Base-by-base conservation (phyloP, 805 yeast species). In the Ogataea wickerhamii region DNA sequence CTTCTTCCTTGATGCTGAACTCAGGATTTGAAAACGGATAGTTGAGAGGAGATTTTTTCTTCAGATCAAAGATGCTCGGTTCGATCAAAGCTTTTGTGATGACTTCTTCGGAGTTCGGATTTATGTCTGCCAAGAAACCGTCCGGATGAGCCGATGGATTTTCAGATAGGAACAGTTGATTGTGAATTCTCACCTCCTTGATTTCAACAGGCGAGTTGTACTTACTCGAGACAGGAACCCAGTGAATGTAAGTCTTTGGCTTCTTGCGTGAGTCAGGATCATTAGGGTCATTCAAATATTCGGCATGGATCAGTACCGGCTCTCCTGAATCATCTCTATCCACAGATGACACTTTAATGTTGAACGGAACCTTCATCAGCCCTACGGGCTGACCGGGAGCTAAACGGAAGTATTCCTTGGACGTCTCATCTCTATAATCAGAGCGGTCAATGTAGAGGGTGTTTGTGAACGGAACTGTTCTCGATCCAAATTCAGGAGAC, bases 321-420 rank as follows among this genome's bases (percentile, higher is more conserved):
- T 75, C 68, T 16, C 95, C 96, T 12, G 64, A 47, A 0, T 61
- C 50, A 51, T 82, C 81, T 52, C 70, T 78, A 47, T 81, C 87
- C 40, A 80, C 74, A 36, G 80, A 72, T 38, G 76, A 78, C 50
- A 84, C 91, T 30, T 80, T 71, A 45, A 93, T 73, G 43, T 82
- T 87, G 67, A 74, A 76, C 41, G 97, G 96, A 27, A 93, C 96
- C 60, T 81, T 87, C 70, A 93, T 77, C 53, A 93, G 70, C 13
- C 99, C 99, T 48, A 93, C 98, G 0, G 95, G 78, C 68, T 93
- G 96, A 38, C 84, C 82, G 13, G 96, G 95, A 2, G 96, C 88
- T 53, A 93, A 73, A 63, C 99, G 80, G 75, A 87, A 93, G 65
- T 87, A 93, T 52, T 87, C 96, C 43, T 71, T 65, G 44, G 69